Evolutionary conservation across 1,284 basidiomycete genomes (phyloP).

Genomic region (Puccinia polysora): DNA sequence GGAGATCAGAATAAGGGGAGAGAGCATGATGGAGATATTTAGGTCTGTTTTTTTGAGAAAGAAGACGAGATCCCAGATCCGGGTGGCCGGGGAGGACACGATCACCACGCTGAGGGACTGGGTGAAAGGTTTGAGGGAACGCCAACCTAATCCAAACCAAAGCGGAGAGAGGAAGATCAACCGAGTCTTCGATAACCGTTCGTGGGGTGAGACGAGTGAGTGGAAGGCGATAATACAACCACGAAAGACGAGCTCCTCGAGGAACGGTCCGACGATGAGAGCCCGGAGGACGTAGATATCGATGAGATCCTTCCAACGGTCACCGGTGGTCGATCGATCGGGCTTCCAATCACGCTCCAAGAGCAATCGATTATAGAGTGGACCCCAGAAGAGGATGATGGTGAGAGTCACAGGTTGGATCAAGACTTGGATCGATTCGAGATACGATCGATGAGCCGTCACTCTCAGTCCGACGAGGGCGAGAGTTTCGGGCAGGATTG

Average conservation of each 20-base stretch:
- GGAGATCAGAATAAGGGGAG: too few species aligned
- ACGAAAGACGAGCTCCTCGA: constrained; percentile 89
- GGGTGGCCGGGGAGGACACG: not conserved
- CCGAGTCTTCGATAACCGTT: constrained; percentile 48
- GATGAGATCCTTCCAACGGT: not conserved
- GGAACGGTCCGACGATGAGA: constrained; percentile 68
- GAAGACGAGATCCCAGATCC: too few species aligned
- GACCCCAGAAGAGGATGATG: constrained; percentile 75
- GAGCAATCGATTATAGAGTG: constrained; percentile 66
- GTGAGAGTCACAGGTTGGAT: constrained; percentile 59
- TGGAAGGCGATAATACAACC: constrained; percentile 74
- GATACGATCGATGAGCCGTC: constrained; percentile 42
- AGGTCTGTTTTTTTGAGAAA: too few species aligned
- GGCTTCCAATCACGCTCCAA: constrained; percentile 63
- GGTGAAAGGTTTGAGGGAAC: not conserved
- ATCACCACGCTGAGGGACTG: not conserved
- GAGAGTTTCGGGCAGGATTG: constrained; percentile 48
- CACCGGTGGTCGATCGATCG: constrained; percentile 30
- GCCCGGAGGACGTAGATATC: constrained; percentile 67
- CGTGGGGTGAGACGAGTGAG: constrained; percentile 63
- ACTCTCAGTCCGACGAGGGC: constrained; percentile 14
- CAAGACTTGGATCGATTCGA: constrained; percentile 44
- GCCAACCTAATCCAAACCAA: constrained; percentile 66
- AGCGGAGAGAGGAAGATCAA: constrained; percentile 77
- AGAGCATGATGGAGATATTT: too few species aligned